A percentile compares a stretch with the other conserved stretches of the same genome.
phyloP scores from a whole-genome alignment of 1,284 basidiomycete species.

The Afroboletus lepidellus region DNA sequence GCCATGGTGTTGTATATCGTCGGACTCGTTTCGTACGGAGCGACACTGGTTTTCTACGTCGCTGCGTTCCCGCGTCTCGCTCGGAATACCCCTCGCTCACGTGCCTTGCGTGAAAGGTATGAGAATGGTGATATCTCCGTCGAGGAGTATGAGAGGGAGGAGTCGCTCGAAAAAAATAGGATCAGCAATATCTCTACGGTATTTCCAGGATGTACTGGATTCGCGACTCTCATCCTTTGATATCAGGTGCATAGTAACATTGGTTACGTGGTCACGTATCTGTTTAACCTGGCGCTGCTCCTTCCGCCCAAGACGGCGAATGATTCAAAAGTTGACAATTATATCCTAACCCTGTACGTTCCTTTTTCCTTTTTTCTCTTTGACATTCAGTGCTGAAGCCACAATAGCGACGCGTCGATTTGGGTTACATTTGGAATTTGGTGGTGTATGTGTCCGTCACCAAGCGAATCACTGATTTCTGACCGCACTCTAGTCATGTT shows the following conservation, averaged over 20 bases:
- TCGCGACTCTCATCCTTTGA: slow-evolving; percentile 1
- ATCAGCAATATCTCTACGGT: slow-evolving; percentile 86
- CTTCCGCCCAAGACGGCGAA: slow-evolving; percentile 53
- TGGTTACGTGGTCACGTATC: slow-evolving; percentile 67
- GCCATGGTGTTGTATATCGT: slow-evolving; percentile 83
- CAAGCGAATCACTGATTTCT: neutral
- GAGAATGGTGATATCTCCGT: slow-evolving; percentile 55
- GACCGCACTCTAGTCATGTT: slow-evolving; percentile 55
- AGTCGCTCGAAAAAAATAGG: slow-evolving; percentile 80
- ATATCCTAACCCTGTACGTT: slow-evolving; percentile 60
- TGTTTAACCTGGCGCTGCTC: slow-evolving; percentile 71
- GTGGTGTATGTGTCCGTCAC: slow-evolving; percentile 61
- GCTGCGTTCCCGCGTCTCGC: slow-evolving; percentile 82
- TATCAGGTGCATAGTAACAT: slow-evolving; percentile 71
- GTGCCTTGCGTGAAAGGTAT: slow-evolving; percentile 55
- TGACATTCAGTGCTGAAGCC: slow-evolving; percentile 5
- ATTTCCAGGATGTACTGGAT: slow-evolving; percentile 17
- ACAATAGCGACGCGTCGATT: slow-evolving; percentile 62
- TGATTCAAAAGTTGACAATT: slow-evolving; percentile 72
- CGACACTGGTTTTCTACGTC: slow-evolving; percentile 79
- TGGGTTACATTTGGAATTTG: slow-evolving; percentile 66
- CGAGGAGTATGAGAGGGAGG: slow-evolving; percentile 72
- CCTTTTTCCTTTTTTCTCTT: neutral
- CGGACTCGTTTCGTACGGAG: slow-evolving; percentile 74
- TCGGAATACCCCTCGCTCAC: slow-evolving; percentile 71